phyloP scores from a whole-genome alignment of 768 basidiomycete species.

The Vararia minispora region DNA sequence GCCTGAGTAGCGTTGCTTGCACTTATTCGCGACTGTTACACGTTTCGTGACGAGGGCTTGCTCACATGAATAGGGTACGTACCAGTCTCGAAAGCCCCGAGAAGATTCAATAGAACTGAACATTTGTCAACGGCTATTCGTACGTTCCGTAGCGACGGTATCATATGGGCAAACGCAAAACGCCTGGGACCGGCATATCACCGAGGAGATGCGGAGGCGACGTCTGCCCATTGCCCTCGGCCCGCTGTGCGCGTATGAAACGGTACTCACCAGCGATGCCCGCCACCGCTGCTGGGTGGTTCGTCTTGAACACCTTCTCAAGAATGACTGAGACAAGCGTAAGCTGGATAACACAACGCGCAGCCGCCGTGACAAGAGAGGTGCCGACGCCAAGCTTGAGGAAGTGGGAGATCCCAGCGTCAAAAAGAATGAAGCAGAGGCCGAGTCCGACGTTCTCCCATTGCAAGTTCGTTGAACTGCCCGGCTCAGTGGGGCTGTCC shows the following conservation, averaged over 20 bases:
- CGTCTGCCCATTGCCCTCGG: no score
- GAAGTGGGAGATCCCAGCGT: constrained; percentile 50
- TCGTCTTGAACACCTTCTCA: constrained; percentile 63
- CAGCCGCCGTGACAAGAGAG: constrained; percentile 56
- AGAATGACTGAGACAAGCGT: constrained; percentile 60
- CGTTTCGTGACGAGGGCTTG: not conserved
- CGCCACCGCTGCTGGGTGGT: constrained; percentile 64
- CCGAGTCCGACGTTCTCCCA: constrained; percentile 74
- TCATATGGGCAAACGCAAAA: not conserved
- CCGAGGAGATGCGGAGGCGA: no score
- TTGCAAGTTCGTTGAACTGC: constrained; percentile 34
- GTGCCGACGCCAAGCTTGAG: constrained; percentile 61
- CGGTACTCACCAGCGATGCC: constrained; percentile 54
- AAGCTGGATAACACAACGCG: constrained; percentile 72
- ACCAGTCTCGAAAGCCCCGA: constrained; percentile 76
- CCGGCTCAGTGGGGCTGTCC: no score
- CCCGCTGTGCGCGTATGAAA: no score
- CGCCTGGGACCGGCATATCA: not conserved
- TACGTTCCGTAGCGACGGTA: no score
- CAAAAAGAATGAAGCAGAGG: constrained; percentile 64
- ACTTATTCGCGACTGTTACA: constrained; percentile 60
- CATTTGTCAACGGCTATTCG: no score
- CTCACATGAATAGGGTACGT: constrained; percentile 15
- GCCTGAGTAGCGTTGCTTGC: constrained; percentile 54
- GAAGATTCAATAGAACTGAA: constrained; percentile 55